Base-by-base conservation (phyloP, 371 early-diverging fungal species). In the Syncephalis fuscata region DNA sequence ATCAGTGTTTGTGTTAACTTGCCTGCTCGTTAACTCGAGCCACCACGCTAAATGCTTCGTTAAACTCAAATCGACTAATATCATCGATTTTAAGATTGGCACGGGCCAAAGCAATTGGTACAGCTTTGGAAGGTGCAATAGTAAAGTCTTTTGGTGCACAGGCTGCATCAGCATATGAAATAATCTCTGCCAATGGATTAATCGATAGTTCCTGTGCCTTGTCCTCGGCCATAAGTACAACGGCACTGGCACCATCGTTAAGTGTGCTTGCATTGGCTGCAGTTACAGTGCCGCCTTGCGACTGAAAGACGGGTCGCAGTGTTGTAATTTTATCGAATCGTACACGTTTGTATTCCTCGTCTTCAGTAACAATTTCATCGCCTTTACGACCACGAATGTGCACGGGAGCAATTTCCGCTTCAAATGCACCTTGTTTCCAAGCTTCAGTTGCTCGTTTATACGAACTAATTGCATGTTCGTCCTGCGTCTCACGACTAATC, bases 21-120 rank as follows among this genome's bases (percentile, higher is more conserved):
- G 62, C 62, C 59, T 72, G 61, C 50, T 76, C 75, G 62, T 92
- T 92, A 42, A 74, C 91, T n/a, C 78, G 64, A 39, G 79, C 79
- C 22, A 92, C 94, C 8, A 91, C 90, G 48, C 83, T 74, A 60
- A 95, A 95, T 5, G 96, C 96, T 63, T 95, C 96, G 66, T 95
- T 95, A 65, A 95, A 73, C 65, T 95, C 90, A 60, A 80, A 89
- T 45, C 74, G 60, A 46, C 71, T 68, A 51, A 86, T 82, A 62
- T 88, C 90, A 38, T 82, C 70, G 43, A 76, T 60, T 11, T 63
- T 66, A 25, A 87, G 57, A 48, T 79, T 78, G 39, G 92, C 92
- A 55, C 73, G 74, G 43, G 74, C 55, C 38, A 94, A 68, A 17
- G 89, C 87, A 49, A 80, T 87, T 57, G 84, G 91, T 51, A 95